Evolutionary conservation across 208 protist genomes (phyloP), one percentile per base, ranked within the genome.

Genomic region (Trichomonas vaginalis): DNA sequence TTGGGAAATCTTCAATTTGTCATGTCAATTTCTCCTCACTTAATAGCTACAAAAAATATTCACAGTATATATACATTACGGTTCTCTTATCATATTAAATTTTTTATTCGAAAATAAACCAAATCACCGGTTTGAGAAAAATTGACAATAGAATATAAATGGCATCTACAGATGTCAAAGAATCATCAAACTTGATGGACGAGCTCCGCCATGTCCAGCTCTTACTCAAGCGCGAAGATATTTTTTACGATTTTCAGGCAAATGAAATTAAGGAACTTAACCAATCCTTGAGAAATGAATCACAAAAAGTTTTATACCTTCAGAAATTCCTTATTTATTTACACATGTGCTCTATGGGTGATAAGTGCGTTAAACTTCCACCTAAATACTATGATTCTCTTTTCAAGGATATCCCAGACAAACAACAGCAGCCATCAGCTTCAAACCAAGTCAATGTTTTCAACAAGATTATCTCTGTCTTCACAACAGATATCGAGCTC

Each of bases 211-310:
- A 90, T n/a, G 82, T 90, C 9, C 82, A 90, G n/a, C 82, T 90
- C 42, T 40, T 90, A 1, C 42, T 90, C 15, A 90, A 90, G n/a
- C 37, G 82, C 8, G 82, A 90, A 48, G 82, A 90, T n/a, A 90
- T 90, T 90, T 90, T 90, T n/a, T 45, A 39, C 23, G 82, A 90
- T 46, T 90, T 90, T n/a, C 82, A 90, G n/a, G 12, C 9, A 3
- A 17, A 46, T 37, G 82, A 90, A 90, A 90, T 90, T n/a, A 27
- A 90, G 48, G 82, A 90, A 90, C 32, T 90, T n/a, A 90, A 90
- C 23, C 10, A 23, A 48, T 45, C 35, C 42, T 37, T 90, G 4
- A 27, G 82, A n/a, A 48, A 27, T 32, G 82, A 90, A n/a, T 90
- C 82, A 90, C 82, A 90, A 90, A 46, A 48, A 48, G 82, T 90